These are phyloP conservation scores for Solanum verrucosum DNA, from an alignment of 257 asterid species.

Conservation along the genomic window DNA sequence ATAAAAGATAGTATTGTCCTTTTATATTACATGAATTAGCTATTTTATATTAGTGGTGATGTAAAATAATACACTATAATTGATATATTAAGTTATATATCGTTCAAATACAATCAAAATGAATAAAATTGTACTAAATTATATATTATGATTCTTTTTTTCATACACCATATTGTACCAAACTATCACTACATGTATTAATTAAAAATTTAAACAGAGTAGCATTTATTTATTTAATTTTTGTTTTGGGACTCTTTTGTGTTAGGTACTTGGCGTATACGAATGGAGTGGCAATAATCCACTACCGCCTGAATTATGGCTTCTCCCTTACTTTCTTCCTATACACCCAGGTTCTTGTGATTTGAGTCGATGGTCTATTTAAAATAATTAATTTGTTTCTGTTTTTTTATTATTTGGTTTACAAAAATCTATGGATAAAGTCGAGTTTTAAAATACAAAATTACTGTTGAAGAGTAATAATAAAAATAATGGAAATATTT, in stretches of 20 bases:
- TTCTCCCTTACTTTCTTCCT: slow-evolving; percentile 54
- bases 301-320: slow-evolving; percentile 76
- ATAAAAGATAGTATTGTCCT: neutral
- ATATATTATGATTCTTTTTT: neutral
- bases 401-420: neutral
- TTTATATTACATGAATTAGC: neutral
- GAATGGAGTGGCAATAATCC: slow-evolving; percentile 78
- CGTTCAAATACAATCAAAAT: no score
- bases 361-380: neutral
- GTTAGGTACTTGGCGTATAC: slow-evolving; percentile 60
- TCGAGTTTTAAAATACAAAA: neutral
- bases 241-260: neutral
- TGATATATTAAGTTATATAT: no score
- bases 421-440: neutral
- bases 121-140: neutral
- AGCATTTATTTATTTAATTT: neutral
- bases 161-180: neutral
- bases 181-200: neutral
- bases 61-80: no score
- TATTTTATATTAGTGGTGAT: neutral
- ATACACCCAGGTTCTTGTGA: slow-evolving; percentile 38
- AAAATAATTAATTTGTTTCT: no score
- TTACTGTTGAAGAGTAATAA: neutral
- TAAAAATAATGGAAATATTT: neutral
- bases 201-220: neutral